Percentiles rank a stretch among this genome's conserved stretches.
Evolutionary conservation across 805 yeast species (phyloP).

Genomic region (Myxozyma kluyveri): DNA sequence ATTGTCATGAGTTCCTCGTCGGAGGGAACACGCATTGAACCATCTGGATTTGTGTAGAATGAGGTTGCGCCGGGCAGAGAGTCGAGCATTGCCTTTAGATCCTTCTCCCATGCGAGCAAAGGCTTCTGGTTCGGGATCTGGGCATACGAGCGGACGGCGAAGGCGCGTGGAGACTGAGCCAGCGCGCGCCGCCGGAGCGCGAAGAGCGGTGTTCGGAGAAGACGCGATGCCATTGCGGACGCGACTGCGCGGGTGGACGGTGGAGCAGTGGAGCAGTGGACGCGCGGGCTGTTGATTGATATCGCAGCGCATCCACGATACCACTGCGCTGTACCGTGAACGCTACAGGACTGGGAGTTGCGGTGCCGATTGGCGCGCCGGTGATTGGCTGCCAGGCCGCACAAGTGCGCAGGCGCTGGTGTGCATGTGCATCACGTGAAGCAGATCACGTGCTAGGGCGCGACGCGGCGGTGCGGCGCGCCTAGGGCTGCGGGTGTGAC

Average conservation of each 20-base stretch:
- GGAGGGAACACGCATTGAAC: constrained; percentile 64
- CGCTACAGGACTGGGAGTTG: too few species aligned
- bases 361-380: neutral
- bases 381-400: neutral
- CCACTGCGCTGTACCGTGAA: too few species aligned
- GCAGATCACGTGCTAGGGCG: too few species aligned
- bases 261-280: too few species aligned
- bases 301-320: too few species aligned
- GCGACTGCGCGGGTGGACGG: neutral
- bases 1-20: constrained; percentile 70
- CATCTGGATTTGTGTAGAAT: constrained; percentile 72
- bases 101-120: constrained; percentile 27
- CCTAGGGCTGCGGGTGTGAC: too few species aligned
- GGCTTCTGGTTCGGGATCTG: constrained; percentile 28
- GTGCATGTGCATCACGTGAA: too few species aligned
- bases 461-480: too few species aligned
- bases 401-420: neutral
- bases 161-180: neutral
- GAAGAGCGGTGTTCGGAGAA: neutral
- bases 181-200: constrained; percentile 3
- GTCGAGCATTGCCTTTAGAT: constrained; percentile 43
- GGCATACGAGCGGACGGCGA: constrained; percentile 2
- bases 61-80: constrained; percentile 62
- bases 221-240: neutral
- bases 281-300: too few species aligned